These are phyloP conservation scores for Dactylellina cionopaga DNA, from an alignment of 2,329 filamentous ascomycete species.

Conservation along the genomic window DNA sequence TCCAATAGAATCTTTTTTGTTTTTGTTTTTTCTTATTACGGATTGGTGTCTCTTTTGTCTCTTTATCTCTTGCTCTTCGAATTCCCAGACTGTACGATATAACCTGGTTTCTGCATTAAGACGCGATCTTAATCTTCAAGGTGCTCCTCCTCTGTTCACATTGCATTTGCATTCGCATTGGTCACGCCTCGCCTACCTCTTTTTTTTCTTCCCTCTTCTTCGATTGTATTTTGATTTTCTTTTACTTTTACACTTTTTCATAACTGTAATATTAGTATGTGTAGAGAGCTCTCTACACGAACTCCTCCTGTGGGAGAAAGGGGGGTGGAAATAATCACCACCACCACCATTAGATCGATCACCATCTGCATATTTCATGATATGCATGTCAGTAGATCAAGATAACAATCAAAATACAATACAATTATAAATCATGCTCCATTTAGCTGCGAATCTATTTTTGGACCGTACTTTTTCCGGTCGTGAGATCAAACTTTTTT, in stretches of 20 bases:
- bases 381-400: background rate
- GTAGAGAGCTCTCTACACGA: conserved; percentile 16
- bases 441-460: too few relatives aligned
- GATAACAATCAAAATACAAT: background rate
- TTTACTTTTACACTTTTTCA: background rate
- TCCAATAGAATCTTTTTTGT: conserved; percentile 44
- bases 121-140: conserved; percentile 10
- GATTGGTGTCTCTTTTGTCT: conserved; percentile 27
- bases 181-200: background rate
- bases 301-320: conserved; percentile 16
- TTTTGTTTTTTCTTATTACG: conserved; percentile 13
- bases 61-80: conserved; percentile 9
- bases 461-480: too few relatives aligned
- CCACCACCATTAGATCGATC: too few relatives aligned
- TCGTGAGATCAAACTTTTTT: too few relatives aligned
- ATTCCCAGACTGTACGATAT: conserved; percentile 48
- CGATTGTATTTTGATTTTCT: conserved; percentile 12
- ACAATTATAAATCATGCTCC: background rate
- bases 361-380: background rate
- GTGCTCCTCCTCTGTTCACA: background rate
- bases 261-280: conserved; percentile 49
- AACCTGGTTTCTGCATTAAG: conserved; percentile 6
- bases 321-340: background rate
- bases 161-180: conserved; percentile 8
- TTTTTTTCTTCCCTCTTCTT: conserved; percentile 32